These are phyloP conservation scores for Microbotryomycetes sp. DNA, from an alignment of 1,284 basidiomycete genomes.

Conservation along the genomic window DNA sequence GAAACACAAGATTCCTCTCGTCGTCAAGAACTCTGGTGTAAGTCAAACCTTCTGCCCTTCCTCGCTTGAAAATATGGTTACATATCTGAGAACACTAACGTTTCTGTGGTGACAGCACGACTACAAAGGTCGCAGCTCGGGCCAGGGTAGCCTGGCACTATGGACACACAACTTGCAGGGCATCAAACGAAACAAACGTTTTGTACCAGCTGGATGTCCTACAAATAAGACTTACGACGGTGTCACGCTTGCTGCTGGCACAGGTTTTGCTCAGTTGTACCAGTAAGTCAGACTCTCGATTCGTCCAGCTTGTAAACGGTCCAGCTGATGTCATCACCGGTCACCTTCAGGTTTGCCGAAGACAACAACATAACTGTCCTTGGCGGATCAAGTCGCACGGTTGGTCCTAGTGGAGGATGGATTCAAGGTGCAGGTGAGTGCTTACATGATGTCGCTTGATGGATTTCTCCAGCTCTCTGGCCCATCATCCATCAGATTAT, in stretches of 20 bases:
- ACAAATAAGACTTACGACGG: conserved; percentile 22
- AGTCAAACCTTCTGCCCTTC: too few relatives aligned
- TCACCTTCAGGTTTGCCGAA: conserved; percentile 5
- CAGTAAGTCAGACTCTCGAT: neutral
- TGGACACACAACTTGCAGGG: conserved; percentile 19
- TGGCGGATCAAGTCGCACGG: neutral
- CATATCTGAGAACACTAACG: too few relatives aligned
- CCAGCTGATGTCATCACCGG: neutral
- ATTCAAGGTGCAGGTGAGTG: neutral
- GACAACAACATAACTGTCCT: conserved; percentile 9
- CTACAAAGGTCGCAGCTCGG: conserved; percentile 32
- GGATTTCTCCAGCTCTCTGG: neutral
- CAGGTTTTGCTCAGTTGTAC: neutral
- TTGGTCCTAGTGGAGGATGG: conserved; percentile 1
- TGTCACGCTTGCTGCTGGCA: conserved; percentile 31
- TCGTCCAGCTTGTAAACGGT: neutral
- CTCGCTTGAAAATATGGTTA: too few relatives aligned
- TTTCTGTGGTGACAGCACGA: conserved; percentile 30
- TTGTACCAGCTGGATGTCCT: neutral
- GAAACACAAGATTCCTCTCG: conserved; percentile 23
- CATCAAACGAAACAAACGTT: conserved; percentile 17
- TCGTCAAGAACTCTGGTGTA: conserved; percentile 23
- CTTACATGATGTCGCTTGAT: too few relatives aligned
- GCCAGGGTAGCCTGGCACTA: conserved; percentile 33
- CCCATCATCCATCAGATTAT: neutral